These are phyloP conservation scores for Phytophthora pistaciae DNA, from an alignment of 352 stramenopile genomes.

Conservation along the genomic window DNA sequence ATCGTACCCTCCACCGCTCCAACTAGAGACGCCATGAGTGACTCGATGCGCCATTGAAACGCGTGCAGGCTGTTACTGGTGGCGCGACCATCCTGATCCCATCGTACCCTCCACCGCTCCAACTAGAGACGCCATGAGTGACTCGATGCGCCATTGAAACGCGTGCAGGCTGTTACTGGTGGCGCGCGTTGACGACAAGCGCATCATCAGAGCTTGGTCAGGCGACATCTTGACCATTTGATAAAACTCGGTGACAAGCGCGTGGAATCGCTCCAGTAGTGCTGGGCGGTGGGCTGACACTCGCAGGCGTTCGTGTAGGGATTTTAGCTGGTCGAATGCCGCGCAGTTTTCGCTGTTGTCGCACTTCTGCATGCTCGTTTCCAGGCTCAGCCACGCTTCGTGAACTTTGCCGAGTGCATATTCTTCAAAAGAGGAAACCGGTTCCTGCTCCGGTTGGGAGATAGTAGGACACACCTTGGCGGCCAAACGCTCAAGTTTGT, in stretches of 20 bases:
- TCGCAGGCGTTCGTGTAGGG: not conserved
- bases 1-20: not conserved
- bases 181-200: constrained; percentile 1
- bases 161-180: constrained; percentile 7
- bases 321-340: not conserved
- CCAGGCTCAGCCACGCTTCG: not conserved
- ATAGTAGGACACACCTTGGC: not conserved
- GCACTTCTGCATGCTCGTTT: not conserved
- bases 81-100: not conserved
- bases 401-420: not conserved
- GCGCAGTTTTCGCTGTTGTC: not conserved
- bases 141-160: constrained; percentile 8
- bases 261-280: constrained; percentile 1
- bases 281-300: not conserved
- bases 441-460: not conserved
- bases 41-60: constrained; percentile 8
- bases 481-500: constrained; percentile 2
- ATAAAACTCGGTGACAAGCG: constrained; percentile 8
- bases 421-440: not conserved
- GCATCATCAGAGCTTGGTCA: constrained; percentile 9
- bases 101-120: not conserved
- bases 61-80: constrained; percentile 7
- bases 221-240: constrained; percentile 4
- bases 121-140: not conserved
- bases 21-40: not conserved